Evolutionary conservation across 2,329 filamentous ascomycete species (phyloP).

Genomic region (Chrysoporthe puriensis): DNA sequence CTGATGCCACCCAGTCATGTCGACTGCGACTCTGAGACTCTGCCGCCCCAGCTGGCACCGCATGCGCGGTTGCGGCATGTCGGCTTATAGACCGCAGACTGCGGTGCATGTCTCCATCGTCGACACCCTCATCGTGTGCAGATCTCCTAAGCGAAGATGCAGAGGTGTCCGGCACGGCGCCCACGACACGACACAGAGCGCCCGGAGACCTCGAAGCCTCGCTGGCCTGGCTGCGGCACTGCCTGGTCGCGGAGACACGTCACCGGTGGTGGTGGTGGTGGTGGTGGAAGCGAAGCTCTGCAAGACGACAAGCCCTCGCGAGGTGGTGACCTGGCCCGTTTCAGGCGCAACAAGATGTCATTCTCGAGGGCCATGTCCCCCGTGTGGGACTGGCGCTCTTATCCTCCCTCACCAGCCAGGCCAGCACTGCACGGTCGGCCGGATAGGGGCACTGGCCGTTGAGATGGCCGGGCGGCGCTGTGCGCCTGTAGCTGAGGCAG

Average conservation of each 20-base stretch:
- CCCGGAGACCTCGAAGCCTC: too few relatives aligned
- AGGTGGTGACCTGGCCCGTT: slow-evolving; percentile 5
- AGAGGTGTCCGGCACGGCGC: too few relatives aligned
- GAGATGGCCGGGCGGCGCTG: too few relatives aligned
- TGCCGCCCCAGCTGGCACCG: background rate
- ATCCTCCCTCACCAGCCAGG: too few relatives aligned
- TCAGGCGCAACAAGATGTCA: slow-evolving; percentile 1
- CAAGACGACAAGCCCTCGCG: background rate
- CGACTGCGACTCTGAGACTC: background rate
- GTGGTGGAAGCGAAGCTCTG: background rate
- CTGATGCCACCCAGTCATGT: slow-evolving; percentile 1
- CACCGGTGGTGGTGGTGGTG: background rate
- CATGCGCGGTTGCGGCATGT: background rate
- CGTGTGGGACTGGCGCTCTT: background rate
- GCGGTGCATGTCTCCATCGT: background rate
- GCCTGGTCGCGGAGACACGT: background rate
- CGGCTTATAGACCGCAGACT: too few relatives aligned
- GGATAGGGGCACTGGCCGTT: background rate
- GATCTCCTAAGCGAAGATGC: too few relatives aligned
- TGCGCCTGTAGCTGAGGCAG: too few relatives aligned
- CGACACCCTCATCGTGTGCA: background rate
- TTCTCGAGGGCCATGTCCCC: background rate
- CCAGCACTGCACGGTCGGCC: background rate
- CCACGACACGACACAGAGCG: too few relatives aligned
- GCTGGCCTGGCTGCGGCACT: background rate